phyloP scores from a whole-genome alignment of 805 yeast genomes.

The Metschnikowia santaceciliae region DNA sequence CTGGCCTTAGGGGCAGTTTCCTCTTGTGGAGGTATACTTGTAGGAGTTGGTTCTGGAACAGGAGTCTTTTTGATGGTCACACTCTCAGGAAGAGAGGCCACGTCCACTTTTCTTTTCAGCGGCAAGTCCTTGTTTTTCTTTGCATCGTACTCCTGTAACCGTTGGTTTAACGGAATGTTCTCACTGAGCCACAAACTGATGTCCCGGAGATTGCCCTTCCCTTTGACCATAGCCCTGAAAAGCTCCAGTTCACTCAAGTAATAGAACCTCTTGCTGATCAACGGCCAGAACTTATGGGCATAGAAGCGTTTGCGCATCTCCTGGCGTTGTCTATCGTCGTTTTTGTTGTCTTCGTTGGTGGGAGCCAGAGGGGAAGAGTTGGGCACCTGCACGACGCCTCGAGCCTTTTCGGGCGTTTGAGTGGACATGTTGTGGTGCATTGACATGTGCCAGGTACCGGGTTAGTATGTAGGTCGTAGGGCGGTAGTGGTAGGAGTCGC shows the following conservation, averaged over 20 bases:
- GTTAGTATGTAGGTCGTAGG: not conserved
- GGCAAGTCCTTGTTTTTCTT: slow-evolving; percentile 5
- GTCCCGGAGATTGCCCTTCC: slow-evolving; percentile 40
- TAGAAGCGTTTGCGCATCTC: slow-evolving; percentile 28
- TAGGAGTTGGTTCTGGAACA: not conserved
- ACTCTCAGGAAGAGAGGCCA: not conserved
- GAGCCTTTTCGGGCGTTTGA: slow-evolving; percentile 13
- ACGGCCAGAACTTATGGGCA: slow-evolving; percentile 36
- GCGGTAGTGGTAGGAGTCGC: not conserved
- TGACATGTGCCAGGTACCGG: not conserved
- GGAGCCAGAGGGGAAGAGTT: slow-evolving; percentile 34
- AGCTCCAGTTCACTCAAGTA: slow-evolving; percentile 40
- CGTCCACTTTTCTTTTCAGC: not conserved
- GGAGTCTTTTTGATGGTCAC: not conserved
- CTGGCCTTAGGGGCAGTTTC: not conserved
- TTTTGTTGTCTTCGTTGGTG: slow-evolving; percentile 5
- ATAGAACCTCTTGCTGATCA: slow-evolving; percentile 32
- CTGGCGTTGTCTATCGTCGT: slow-evolving; percentile 16
- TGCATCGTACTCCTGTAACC: slow-evolving; percentile 14
- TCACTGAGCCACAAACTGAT: slow-evolving; percentile 37
- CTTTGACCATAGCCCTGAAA: slow-evolving; percentile 40
- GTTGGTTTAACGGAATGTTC: slow-evolving; percentile 18
- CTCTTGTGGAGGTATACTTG: not conserved
- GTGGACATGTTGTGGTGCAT: slow-evolving; percentile 7
- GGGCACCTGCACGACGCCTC: slow-evolving; percentile 34